A percentile compares a stretch with the other conserved stretches of the same genome.
These are phyloP conservation scores for Pythium dissotocum DNA, from an alignment of 352 stramenopile genomes.

Conservation along the genomic window DNA sequence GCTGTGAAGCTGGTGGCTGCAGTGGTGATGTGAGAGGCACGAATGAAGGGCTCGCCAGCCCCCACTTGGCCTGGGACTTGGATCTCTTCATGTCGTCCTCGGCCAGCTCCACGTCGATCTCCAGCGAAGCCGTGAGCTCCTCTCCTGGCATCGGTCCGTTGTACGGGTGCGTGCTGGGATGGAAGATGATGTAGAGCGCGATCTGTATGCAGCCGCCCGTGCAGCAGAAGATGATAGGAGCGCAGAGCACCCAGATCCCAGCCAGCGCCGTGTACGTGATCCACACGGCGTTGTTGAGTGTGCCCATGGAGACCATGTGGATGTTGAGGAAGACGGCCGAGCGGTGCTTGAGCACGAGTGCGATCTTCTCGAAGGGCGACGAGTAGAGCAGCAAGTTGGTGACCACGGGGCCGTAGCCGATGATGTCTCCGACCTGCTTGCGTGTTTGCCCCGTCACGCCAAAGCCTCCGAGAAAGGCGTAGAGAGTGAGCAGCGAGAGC, in stretches of 20 bases:
- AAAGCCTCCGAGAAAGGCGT: constrained; percentile 41
- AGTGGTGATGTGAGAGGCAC: constrained; percentile 18
- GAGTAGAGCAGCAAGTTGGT: constrained; percentile 56
- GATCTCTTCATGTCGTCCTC: background rate
- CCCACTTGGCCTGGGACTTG: background rate
- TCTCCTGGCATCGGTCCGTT: constrained; percentile 7
- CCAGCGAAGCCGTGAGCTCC: background rate
- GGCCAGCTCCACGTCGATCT: constrained; percentile 9
- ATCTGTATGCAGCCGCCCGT: constrained; percentile 38
- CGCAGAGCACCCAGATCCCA: constrained; percentile 49
- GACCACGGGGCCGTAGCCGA: constrained; percentile 40
- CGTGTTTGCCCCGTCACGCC: constrained; percentile 34
- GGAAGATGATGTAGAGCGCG: constrained; percentile 43
- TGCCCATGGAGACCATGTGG: constrained; percentile 47
- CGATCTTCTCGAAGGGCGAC: constrained; percentile 60
- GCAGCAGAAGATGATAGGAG: constrained; percentile 47
- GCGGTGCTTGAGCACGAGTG: constrained; percentile 45
- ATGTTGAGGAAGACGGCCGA: constrained; percentile 52
- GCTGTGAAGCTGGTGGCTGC: background rate
- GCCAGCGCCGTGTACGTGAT: constrained; percentile 46
- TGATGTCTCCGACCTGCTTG: constrained; percentile 26
- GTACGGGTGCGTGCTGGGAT: constrained; percentile 48
- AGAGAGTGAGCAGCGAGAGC: constrained; percentile 37
- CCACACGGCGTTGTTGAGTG: constrained; percentile 52
- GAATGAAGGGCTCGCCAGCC: constrained; percentile 9